Evolutionary conservation across 2,329 filamentous ascomycete genomes (phyloP).

Genomic region (Neurospora crassa): DNA sequence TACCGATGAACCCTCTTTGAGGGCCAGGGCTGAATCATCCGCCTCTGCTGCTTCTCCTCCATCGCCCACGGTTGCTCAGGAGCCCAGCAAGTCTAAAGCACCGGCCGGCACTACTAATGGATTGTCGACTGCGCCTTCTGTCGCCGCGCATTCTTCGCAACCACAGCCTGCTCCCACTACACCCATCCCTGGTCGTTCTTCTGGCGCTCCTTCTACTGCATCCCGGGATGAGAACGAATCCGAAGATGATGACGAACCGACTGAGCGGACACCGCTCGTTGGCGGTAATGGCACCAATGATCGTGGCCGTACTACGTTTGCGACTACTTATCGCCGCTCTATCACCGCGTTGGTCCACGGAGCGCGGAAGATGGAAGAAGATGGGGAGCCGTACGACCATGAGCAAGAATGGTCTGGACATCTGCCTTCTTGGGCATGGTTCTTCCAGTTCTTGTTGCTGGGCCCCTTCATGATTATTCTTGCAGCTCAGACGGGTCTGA

Average conservation of each 20-base stretch:
- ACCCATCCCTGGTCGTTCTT: constrained; percentile 28
- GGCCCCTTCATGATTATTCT: constrained; percentile 71
- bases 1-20: background rate
- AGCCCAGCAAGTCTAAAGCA: background rate
- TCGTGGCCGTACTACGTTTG: constrained; percentile 40
- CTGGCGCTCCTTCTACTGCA: constrained; percentile 16
- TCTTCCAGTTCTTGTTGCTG: constrained; percentile 73
- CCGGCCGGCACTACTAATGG: background rate
- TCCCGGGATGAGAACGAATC: constrained; percentile 21
- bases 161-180: constrained; percentile 24
- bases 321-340: constrained; percentile 45
- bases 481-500: constrained; percentile 64
- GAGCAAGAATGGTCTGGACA: constrained; percentile 82
- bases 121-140: background rate
- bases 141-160: background rate
- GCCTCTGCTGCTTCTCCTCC: background rate
- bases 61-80: constrained; percentile 1
- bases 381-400: constrained; percentile 42
- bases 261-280: constrained; percentile 44
- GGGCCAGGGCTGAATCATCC: background rate
- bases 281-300: constrained; percentile 16
- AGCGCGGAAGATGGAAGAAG: constrained; percentile 15
- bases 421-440: constrained; percentile 78
- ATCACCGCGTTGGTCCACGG: constrained; percentile 24
- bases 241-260: constrained; percentile 31